phyloP scores from a whole-genome alignment of 805 yeast species.

The Sporopachydermia lactativora region DNA sequence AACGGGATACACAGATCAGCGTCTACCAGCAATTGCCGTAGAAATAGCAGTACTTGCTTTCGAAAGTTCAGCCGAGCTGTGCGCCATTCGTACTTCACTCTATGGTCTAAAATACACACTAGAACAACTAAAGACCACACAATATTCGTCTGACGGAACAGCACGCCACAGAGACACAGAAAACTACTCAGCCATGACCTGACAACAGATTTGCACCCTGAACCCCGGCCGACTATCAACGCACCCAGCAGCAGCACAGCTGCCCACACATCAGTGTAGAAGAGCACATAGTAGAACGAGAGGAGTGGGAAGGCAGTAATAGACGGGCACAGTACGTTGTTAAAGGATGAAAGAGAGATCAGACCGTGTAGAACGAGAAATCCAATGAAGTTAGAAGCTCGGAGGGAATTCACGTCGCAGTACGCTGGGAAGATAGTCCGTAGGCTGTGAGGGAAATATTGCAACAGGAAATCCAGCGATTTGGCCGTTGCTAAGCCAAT shows the following conservation, averaged over 20 bases:
- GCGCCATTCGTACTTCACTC: conserved; percentile 1
- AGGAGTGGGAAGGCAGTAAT: conserved; percentile 54
- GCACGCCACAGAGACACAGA: conserved; percentile 47
- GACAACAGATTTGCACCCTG: conserved; percentile 7
- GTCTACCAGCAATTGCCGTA: conserved; percentile 6
- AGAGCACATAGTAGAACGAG: conserved; percentile 58
- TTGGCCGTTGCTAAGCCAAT: conserved; percentile 26
- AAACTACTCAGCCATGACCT: conserved; percentile 31
- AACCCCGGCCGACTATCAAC: conserved; percentile 22
- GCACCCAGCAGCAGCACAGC: conserved; percentile 50
- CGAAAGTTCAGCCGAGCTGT: conserved; percentile 3
- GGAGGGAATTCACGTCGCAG: conserved; percentile 26
- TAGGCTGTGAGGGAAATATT: conserved; percentile 10
- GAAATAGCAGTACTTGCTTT: conserved; percentile 8
- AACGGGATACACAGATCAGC: conserved; percentile 30
- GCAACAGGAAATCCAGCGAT: conserved; percentile 5
- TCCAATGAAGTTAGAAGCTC: conserved; percentile 60
- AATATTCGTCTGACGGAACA: conserved; percentile 84
- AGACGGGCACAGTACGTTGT: conserved; percentile 28
- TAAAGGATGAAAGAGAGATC: conserved; percentile 24
- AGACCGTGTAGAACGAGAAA: conserved; percentile 36
- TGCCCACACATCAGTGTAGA: conserved; percentile 93
- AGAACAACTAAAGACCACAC: conserved; percentile 65
- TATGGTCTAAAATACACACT: conserved; percentile 34
- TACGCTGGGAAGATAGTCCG: conserved; percentile 9